Percentiles rank a stretch among this genome's conserved stretches.
These are phyloP conservation scores for Cutaneotrichosporon arboriforme DNA, from an alignment of 1,284 basidiomycete species.

Conservation along the genomic window DNA sequence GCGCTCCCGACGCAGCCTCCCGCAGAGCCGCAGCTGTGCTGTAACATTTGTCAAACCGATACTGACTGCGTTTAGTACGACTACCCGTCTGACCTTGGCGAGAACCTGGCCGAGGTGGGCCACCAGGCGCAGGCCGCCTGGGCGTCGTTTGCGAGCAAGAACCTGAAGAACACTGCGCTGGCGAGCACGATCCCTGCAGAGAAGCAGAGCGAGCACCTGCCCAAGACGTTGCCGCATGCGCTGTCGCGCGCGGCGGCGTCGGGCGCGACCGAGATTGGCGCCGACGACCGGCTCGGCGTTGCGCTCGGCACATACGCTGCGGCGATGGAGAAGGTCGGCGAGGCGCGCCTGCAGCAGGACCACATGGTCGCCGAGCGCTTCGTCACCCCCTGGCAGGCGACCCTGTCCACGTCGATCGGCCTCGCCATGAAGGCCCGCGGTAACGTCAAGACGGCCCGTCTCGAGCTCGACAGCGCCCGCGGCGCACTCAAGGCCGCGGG, in stretches of 20 bases:
- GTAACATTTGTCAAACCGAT: not conserved
- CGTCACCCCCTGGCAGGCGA: conserved; percentile 86
- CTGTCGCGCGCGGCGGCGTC: conserved; percentile 72
- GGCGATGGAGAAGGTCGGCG: conserved; percentile 83
- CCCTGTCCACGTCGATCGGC: conserved; percentile 69
- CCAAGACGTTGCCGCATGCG: conserved; percentile 95
- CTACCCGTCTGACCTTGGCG: conserved; percentile 59
- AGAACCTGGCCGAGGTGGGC: conserved; percentile 52
- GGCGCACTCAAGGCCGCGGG: conserved; percentile 62
- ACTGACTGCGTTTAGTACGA: conserved; percentile 56
- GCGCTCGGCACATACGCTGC: conserved; percentile 72
- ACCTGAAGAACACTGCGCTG: conserved; percentile 83
- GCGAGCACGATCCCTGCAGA: conserved; percentile 62
- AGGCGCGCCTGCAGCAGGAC: conserved; percentile 79
- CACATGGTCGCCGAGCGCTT: conserved; percentile 66
- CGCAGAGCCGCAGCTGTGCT: too few species aligned
- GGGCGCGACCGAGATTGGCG: conserved; percentile 59
- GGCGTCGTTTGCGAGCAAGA: conserved; percentile 77
- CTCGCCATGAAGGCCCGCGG: conserved; percentile 85
- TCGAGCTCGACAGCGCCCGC: conserved; percentile 70
- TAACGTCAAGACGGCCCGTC: conserved; percentile 74
- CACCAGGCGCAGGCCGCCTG: conserved; percentile 70
- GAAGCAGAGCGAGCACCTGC: conserved; percentile 43
- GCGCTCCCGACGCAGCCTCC: too few species aligned
- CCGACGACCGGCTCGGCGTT: conserved; percentile 64